Percentiles rank a stretch among this genome's conserved stretches.
These are phyloP conservation scores for Cornus kousa DNA, from an alignment of 148 eudicot species.

Conservation along the genomic window DNA sequence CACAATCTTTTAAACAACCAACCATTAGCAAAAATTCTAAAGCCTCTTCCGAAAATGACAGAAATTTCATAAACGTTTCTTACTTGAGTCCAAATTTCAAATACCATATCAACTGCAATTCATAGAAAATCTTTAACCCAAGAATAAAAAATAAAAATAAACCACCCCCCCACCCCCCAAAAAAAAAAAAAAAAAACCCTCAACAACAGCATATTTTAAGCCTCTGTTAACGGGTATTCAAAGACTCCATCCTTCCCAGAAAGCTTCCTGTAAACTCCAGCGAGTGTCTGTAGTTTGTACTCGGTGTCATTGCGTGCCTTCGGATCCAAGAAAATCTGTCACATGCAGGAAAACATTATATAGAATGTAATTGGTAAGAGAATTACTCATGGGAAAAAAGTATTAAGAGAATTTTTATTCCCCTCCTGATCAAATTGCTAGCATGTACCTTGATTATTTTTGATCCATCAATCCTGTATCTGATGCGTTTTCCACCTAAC, in stretches of 20 bases:
- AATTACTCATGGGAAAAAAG: neutral
- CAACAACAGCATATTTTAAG: slow-evolving; percentile 21
- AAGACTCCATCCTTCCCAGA: slow-evolving; percentile 80
- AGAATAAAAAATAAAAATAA: too few relatives aligned
- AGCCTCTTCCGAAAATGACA: too few relatives aligned
- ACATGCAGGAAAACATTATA: neutral
- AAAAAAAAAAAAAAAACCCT: too few relatives aligned
- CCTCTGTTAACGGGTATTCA: slow-evolving; percentile 49
- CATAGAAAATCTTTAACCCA: too few relatives aligned
- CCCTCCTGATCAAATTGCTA: neutral
- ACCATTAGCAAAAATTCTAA: neutral
- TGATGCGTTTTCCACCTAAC: slow-evolving; percentile 67
- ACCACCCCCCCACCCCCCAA: neutral
- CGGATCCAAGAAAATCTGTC: slow-evolving; percentile 67
- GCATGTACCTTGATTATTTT: slow-evolving; percentile 60
- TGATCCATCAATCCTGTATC: slow-evolving; percentile 73
- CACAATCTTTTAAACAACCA: neutral
- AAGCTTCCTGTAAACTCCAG: slow-evolving; percentile 75
- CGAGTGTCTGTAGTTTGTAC: slow-evolving; percentile 71
- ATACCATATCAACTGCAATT: too few relatives aligned
- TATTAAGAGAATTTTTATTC: neutral
- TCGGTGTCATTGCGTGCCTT: slow-evolving; percentile 65
- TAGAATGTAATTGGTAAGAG: neutral
- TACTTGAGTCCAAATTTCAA: neutral
- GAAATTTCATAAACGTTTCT: neutral